These are phyloP conservation scores for Fusarium piperis DNA, from an alignment of 2,329 filamentous ascomycete species.

Conservation along the genomic window DNA sequence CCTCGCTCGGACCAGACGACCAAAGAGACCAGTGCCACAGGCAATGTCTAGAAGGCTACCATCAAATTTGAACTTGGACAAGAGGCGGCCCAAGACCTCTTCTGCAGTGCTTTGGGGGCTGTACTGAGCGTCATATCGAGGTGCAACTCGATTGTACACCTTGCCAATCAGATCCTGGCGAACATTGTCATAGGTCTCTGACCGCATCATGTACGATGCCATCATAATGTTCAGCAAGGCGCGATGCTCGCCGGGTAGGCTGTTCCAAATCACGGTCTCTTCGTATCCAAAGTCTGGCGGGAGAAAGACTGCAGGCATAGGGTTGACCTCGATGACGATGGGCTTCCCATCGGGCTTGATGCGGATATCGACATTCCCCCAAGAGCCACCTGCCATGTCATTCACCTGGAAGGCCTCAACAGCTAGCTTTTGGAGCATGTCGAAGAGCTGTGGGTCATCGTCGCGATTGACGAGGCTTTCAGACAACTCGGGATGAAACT, in stretches of 20 bases:
- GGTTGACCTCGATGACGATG: background rate
- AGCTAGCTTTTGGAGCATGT: background rate
- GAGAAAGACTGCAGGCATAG: background rate
- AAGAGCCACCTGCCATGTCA: background rate
- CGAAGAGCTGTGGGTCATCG: background rate
- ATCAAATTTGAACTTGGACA: background rate
- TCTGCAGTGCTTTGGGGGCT: background rate
- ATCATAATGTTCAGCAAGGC: background rate
- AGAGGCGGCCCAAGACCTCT: background rate
- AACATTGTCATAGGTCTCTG: background rate
- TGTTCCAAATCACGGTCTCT: background rate
- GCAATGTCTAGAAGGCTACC: background rate
- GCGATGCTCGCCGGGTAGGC: background rate
- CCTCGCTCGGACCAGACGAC: background rate
- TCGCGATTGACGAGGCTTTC: background rate
- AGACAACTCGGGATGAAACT: background rate
- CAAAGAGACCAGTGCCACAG: background rate
- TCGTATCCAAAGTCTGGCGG: background rate
- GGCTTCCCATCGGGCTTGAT: background rate
- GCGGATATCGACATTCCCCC: background rate
- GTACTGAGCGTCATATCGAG: background rate
- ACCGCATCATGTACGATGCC: background rate
- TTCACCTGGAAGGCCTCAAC: background rate
- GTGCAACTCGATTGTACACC: background rate
- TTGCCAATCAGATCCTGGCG: background rate